phyloP scores from a whole-genome alignment of 495 filamentous ascomycete species.

The Cryomyces antarcticus region DNA sequence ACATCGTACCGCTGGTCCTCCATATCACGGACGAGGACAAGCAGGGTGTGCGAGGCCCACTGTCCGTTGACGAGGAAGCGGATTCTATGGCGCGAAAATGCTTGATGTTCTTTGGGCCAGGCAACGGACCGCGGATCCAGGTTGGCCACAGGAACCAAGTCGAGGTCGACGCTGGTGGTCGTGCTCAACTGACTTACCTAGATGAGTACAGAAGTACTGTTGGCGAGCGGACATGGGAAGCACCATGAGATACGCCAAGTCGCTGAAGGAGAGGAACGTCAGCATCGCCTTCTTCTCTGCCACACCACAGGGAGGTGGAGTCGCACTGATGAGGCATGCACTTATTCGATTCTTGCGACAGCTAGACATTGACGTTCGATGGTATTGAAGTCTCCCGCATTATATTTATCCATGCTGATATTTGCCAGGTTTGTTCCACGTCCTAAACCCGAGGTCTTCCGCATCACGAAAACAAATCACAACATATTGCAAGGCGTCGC shows the following conservation, averaged over 20 bases:
- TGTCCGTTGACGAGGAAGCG: slow-evolving; percentile 59
- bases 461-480: slow-evolving; percentile 78
- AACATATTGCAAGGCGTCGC: slow-evolving; percentile 81
- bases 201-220: slow-evolving; percentile 47
- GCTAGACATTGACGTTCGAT: slow-evolving; percentile 48
- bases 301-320: slow-evolving; percentile 74
- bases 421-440: slow-evolving; percentile 49
- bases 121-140: slow-evolving; percentile 47
- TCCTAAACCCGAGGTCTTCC: slow-evolving; percentile 65
- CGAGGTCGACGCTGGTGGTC: slow-evolving; percentile 48
- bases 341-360: slow-evolving; percentile 51
- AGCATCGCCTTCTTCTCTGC: slow-evolving; percentile 73
- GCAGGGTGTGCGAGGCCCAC: slow-evolving; percentile 6
- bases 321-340: slow-evolving; percentile 77
- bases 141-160: slow-evolving; percentile 58
- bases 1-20: slow-evolving; percentile 50
- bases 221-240: slow-evolving; percentile 40
- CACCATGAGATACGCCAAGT: slow-evolving; percentile 42
- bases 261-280: slow-evolving; percentile 43
- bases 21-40: slow-evolving; percentile 19
- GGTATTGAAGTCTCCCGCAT: slow-evolving; percentile 26
- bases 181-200: slow-evolving; percentile 35
- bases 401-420: not conserved
- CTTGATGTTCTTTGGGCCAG: slow-evolving; percentile 62
- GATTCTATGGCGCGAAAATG: slow-evolving; percentile 74